Evolutionary conservation across 2,329 filamentous ascomycete genomes (phyloP), one percentile per base, ranked within the genome.

Genomic region (Phaeosphaeriaceae sp.): DNA sequence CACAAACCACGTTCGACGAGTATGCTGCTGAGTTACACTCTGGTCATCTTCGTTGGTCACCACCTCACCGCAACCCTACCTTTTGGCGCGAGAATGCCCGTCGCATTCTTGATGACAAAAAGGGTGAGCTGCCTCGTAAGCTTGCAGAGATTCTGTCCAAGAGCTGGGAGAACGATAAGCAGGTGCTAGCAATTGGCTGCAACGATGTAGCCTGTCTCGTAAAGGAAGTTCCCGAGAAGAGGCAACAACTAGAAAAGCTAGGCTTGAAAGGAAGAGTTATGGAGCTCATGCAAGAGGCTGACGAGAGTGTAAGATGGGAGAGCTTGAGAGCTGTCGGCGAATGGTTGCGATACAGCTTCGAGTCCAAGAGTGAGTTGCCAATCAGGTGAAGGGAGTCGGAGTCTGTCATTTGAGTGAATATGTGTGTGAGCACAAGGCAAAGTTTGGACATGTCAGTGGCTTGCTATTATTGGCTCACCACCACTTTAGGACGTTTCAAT

Each of bases 71-170:
- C 63, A 93, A 88, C 77, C 82, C 87, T 37, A 84, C 87, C 5
- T 97, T 97, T 78, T 97, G 92, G 92, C 85, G 87, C 35, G 92
- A 96, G 64, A 96, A 97, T 64, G 90, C 92, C 6, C 86, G 89
- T 50, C 88, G 87, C 66, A 96, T 97, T 57, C 79, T 96, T 49
- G 91, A 96, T 42, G 85, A 88, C 57, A 86, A 92, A 70, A 88
- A 91, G 58, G 90, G 89, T 28, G 87, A 87, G 58, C 80, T 96
- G 43, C 85, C 89, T 32, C 87, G 86, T 67, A 89, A 90, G 77
- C 79, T 97, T 47, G 89, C 88, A n/a, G 89, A 92, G 63, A 96
- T 96, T 54, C 82, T 96, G 77, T 81, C 85, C 72, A 77, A 96
- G 83, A 85, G 83, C 80, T 83, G 90, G 87, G 90, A 94, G 65